A percentile compares a stretch with the other conserved stretches of the same genome.
Evolutionary conservation across 495 filamentous ascomycete species (phyloP).

Genomic region (Daldinia vernicosa): DNA sequence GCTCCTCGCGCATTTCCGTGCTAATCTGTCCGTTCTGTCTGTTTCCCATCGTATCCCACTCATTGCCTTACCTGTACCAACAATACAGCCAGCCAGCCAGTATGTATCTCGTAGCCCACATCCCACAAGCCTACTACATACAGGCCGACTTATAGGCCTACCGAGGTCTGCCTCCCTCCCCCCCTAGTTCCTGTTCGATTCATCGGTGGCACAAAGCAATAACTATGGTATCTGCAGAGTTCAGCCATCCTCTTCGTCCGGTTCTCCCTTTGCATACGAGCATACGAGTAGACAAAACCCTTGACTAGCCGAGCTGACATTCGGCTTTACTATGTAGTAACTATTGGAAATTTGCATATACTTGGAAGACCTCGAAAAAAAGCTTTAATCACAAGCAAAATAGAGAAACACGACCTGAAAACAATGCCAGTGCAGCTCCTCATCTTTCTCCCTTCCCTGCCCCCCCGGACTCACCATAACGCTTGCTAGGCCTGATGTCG

Average conservation of each 20-base stretch:
- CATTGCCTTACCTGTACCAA: background rate
- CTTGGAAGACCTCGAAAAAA: background rate
- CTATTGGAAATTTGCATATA: background rate
- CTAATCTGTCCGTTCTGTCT: background rate
- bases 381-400: constrained; percentile 2
- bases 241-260: constrained; percentile 29
- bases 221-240: constrained; percentile 27
- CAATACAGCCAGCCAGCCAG: background rate
- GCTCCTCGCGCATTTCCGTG: constrained; percentile 22
- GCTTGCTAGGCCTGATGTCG: constrained; percentile 32
- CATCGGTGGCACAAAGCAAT: constrained; percentile 36
- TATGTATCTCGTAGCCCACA: background rate
- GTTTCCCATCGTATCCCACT: constrained; percentile 1
- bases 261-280: constrained; percentile 14
- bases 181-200: constrained; percentile 16
- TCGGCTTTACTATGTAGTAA: constrained; percentile 3
- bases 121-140: constrained; percentile 22
- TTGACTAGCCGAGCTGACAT: constrained; percentile 34
- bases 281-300: constrained; percentile 24
- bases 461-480: constrained; percentile 22
- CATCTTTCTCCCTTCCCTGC: constrained; percentile 5
- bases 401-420: background rate
- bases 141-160: constrained; percentile 13
- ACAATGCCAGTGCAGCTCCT: constrained; percentile 6
- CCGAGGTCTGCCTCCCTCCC: constrained; percentile 19